Evolutionary conservation across 1,139 yeast genomes (phyloP), one percentile per base, ranked within the genome.

Genomic region (Hyphopichia fennica): DNA sequence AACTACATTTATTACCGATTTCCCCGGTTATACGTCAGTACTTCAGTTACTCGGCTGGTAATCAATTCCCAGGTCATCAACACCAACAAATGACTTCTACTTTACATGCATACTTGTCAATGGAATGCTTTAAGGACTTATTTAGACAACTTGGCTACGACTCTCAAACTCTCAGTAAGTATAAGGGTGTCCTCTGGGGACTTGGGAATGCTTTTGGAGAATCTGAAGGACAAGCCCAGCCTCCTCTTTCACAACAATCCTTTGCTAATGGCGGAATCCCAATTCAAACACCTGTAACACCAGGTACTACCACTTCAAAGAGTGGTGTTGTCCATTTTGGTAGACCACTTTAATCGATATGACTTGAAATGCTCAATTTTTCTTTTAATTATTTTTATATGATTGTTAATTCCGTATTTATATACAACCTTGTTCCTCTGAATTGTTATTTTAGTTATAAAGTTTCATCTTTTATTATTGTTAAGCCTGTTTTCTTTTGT

Each of bases 61-160:
- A 57, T 16, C 68, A 58, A 43, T 63, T 56, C 41, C 50, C 63
- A 10, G 63, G 60, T 27, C 69, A 63, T 36, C 70, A 63, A 44
- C 72, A 63, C 46, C 68, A 62, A 46, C 77, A 69, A 48, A 67
- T 72, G 68, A 69, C 77, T 5, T 69, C 76, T 5, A 69, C 77
- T 3, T 62, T 73, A 48, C 77, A 72, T 50, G 81, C 86, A 36
- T 70, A 80, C 44, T 65, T 81, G 47, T 77, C 83, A 17, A 70
- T 78, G 70, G 75, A 81, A 50, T 77, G 84, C 43, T 78, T 79
- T 50, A 76, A 79, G 49, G 84, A 80, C 51, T 58, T 81, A 37
- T 75, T 75, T 46, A 67, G 75, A 54, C 72, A 67, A 47, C 54
- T 77, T 35, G 62, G 66, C 11, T 65, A 60, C 43, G 75, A 70